Evolutionary conservation across 2,329 filamentous ascomycete genomes (phyloP), one percentile per base, ranked within the genome.

Genomic region (Intubia oerlemansii): DNA sequence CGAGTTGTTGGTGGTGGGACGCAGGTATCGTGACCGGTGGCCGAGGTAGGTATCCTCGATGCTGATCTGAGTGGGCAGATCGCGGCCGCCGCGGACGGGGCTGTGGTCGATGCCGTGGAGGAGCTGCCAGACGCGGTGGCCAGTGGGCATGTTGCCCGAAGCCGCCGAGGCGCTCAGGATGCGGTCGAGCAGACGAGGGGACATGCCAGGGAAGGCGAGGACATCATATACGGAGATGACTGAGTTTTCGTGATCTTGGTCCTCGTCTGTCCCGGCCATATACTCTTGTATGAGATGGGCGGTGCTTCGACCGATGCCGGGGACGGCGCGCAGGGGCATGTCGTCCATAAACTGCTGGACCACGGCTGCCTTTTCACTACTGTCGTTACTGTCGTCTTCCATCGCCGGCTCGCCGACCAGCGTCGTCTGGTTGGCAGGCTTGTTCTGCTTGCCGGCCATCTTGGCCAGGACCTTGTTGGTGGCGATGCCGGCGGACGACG

Each of bases 401-500:
- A 12, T 20, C 25, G 10, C 4, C 13, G 6, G 4, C 8, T 20
- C 18, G 17, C 10, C 5, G n/a, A 12, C 14, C 7, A 95, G 54
- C 0, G 78, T 81, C 0, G 85, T 95, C 48, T 95, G 88, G 35
- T 68, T 75, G 33, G 73, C 72, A 1, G 85, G 85, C 51, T 95
- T 95, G 46, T 93, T 69, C 33, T 74, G 56, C 45, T 69, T 77
- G 10, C 85, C 85, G 8, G 71, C 78, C 10, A 95, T 60, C 48
- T 95, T 95, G 33, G 78, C 70, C 9, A 92, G 57, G 5, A 85
- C 50, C 48, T 95, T 95, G 42, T 75, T 85, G 1, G 80, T 90
- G 3, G 82, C 75, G 14, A 95, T 69, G 4, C 85, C 85, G 24
- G 79, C 82, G 1, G 84, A 85, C 17, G 76, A 76, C 0, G 82